phyloP scores from a whole-genome alignment of 148 eudicot species.

The Silene conica region DNA sequence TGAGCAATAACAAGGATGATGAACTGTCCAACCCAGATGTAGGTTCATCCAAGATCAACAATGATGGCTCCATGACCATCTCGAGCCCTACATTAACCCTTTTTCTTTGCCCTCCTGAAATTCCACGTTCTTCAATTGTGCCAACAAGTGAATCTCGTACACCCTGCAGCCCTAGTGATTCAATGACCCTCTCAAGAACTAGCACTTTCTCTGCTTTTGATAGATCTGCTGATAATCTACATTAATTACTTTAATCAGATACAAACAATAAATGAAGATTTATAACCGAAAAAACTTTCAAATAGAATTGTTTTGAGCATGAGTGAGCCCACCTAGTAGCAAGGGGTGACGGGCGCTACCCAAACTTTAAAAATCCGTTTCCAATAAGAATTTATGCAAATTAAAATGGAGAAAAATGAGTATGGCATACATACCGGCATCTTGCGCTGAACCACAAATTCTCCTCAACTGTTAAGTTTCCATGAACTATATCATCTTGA shows the following conservation, averaged over 20 bases:
- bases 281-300: too few species aligned
- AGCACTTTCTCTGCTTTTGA: slow-evolving; percentile 84
- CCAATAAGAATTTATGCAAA: too few species aligned
- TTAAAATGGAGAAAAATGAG: not conserved
- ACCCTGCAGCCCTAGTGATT: slow-evolving; percentile 67
- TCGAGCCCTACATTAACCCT: slow-evolving; percentile 92
- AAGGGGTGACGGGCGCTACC: too few species aligned
- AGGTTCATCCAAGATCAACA: slow-evolving; percentile 92
- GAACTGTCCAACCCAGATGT: slow-evolving; percentile 96
- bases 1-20: slow-evolving; percentile 79
- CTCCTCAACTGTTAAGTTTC: slow-evolving; percentile 83
- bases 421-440: slow-evolving; percentile 50
- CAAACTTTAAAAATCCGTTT: too few species aligned
- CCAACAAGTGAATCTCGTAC: slow-evolving; percentile 86
- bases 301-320: too few species aligned
- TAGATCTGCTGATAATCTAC: slow-evolving; percentile 61
- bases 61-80: slow-evolving; percentile 96
- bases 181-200: slow-evolving; percentile 82
- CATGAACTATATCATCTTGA: slow-evolving; percentile 92
- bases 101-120: slow-evolving; percentile 91
- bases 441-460: slow-evolving; percentile 78
- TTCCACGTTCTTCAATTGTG: slow-evolving; percentile 85
- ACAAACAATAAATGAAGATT: not conserved
- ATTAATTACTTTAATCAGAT: not conserved
- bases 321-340: too few species aligned